A percentile compares a stretch with the other conserved stretches of the same genome.
phyloP scores from a whole-genome alignment of 768 basidiomycete species.

The Lanmaoa pseudosensibilis region DNA sequence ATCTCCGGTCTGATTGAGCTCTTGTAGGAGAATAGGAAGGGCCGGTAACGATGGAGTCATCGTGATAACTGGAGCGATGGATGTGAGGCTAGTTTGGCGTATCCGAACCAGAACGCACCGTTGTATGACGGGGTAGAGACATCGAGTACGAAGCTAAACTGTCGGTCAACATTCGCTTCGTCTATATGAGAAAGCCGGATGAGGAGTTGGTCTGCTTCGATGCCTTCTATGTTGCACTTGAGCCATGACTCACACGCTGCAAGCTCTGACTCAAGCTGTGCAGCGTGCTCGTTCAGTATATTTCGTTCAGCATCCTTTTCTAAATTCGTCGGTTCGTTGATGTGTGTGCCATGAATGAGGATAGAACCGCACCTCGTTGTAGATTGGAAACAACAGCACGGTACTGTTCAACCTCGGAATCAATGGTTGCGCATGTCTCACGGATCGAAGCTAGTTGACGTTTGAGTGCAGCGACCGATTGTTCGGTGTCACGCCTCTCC shows the following conservation, averaged over 20 bases:
- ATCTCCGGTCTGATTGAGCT: conserved; percentile 69
- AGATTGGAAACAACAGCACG: conserved; percentile 60
- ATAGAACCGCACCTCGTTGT: conserved; percentile 52
- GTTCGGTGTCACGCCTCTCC: conserved; percentile 69
- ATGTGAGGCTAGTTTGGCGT: not conserved
- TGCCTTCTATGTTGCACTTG: conserved; percentile 73
- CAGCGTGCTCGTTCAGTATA: conserved; percentile 53
- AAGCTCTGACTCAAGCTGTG: conserved; percentile 54
- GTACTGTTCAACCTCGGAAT: conserved; percentile 73
- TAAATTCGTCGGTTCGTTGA: conserved; percentile 22
- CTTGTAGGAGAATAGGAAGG: conserved; percentile 65
- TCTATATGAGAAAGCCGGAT: conserved; percentile 73
- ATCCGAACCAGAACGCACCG: conserved; percentile 45
- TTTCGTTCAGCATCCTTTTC: conserved; percentile 70
- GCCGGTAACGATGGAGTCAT: conserved; percentile 69
- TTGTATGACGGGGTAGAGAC: conserved; percentile 59
- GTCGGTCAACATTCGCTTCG: conserved; percentile 51
- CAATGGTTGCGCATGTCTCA: conserved; percentile 58
- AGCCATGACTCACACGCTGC: conserved; percentile 55
- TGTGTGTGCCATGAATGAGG: not conserved
- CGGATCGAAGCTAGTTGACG: conserved; percentile 64
- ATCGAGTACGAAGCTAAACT: conserved; percentile 78
- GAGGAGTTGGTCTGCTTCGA: conserved; percentile 69
- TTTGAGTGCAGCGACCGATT: conserved; percentile 57
- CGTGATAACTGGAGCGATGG: conserved; percentile 61